phyloP scores from a whole-genome alignment of 2,329 filamentous ascomycete species.

The Paecilomyces sp. region DNA sequence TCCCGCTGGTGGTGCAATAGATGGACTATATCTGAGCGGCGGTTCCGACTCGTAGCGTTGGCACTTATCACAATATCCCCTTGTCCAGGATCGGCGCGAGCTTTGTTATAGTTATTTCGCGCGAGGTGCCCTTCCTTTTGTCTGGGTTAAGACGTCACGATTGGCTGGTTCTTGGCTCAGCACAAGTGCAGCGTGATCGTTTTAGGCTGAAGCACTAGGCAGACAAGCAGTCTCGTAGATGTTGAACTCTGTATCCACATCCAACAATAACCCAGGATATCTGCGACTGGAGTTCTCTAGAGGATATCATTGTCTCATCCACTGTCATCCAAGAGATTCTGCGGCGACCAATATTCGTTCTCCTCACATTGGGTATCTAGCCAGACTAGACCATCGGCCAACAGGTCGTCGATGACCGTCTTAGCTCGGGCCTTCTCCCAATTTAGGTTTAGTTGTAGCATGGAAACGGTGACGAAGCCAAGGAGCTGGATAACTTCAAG shows the following conservation, averaged over 20 bases:
- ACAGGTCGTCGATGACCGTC: constrained; percentile 83
- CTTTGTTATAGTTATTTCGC: neutral
- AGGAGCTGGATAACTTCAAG: constrained; percentile 85
- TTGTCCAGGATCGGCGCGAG: neutral
- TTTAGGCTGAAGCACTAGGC: too few relatives aligned
- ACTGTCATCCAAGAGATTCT: constrained; percentile 36
- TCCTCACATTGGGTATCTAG: constrained; percentile 79
- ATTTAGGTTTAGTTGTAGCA: constrained; percentile 76
- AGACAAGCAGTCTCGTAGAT: too few relatives aligned
- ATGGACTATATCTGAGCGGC: neutral
- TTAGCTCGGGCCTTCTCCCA: constrained; percentile 82
- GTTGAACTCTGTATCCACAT: neutral
- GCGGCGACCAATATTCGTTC: constrained; percentile 78
- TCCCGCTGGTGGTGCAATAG: neutral
- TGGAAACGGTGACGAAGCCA: constrained; percentile 81
- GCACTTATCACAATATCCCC: neutral
- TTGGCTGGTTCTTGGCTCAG: too few relatives aligned
- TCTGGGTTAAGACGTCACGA: neutral
- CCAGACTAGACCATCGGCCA: constrained; percentile 88
- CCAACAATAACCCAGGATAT: neutral
- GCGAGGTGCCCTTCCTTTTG: neutral
- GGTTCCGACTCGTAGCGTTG: neutral
- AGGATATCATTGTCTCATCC: constrained; percentile 17
- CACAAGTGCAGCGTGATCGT: too few relatives aligned
- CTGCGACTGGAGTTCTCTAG: neutral